Percentiles rank a stretch among this genome's conserved stretches.
phyloP scores from a whole-genome alignment of 2,329 filamentous ascomycete species.

The Pyrenochaeta sp. region DNA sequence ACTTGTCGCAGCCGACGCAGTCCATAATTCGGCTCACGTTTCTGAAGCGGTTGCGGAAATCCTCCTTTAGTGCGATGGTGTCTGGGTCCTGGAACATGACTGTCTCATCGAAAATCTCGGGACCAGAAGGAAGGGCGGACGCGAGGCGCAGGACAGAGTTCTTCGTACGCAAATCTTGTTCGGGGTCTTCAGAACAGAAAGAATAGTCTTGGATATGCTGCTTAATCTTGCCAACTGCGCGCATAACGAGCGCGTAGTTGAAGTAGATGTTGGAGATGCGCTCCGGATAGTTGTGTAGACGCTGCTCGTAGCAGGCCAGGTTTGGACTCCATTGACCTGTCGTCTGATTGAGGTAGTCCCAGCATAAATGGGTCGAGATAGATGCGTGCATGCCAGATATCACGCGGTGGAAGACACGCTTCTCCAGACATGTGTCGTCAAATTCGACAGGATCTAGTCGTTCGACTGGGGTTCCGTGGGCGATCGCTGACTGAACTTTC shows the following conservation, averaged over 20 bases:
- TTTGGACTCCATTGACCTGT: constrained; percentile 95
- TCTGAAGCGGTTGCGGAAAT: constrained; percentile 96
- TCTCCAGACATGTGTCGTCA: constrained; percentile 94
- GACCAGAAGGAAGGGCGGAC: constrained; percentile 69
- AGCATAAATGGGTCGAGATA: constrained; percentile 95
- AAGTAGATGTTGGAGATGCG: constrained; percentile 98
- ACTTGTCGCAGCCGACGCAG: constrained; percentile 98
- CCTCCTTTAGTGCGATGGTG: constrained; percentile 86
- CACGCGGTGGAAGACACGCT: constrained; percentile 96
- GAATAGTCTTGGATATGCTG: constrained; percentile 84
- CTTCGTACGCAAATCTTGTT: constrained; percentile 81
- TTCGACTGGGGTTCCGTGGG: constrained; percentile 61
- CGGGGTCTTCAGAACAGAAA: constrained; percentile 87
- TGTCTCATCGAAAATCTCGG: constrained; percentile 90
- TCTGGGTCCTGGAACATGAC: constrained; percentile 85
- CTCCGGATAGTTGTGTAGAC: constrained; percentile 86
- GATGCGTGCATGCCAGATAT: constrained; percentile 98
- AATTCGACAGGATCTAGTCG: constrained; percentile 74
- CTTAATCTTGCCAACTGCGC: constrained; percentile 88
- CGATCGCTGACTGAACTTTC: constrained; percentile 65
- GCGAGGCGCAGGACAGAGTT: constrained; percentile 82
- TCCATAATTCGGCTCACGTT: constrained; percentile 98
- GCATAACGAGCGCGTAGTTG: constrained; percentile 95
- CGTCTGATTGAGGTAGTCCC: constrained; percentile 93
- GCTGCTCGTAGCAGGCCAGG: constrained; percentile 82